A percentile compares a stretch with the other conserved stretches of the same genome.
phyloP scores from a whole-genome alignment of 345 rosid species.

The Citrus reticulata region DNA sequence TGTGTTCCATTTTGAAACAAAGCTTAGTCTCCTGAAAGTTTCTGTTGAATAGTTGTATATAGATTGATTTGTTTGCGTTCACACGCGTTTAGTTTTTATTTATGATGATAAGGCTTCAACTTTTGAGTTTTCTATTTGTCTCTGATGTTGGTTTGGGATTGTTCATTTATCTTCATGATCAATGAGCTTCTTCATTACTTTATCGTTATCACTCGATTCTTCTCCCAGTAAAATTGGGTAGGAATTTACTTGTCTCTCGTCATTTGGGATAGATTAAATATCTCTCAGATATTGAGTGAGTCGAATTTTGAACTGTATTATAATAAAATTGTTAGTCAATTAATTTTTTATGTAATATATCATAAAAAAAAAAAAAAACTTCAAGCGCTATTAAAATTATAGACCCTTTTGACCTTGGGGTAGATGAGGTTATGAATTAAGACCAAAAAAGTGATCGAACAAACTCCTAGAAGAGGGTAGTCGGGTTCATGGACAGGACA shows the following conservation, averaged over 20 bases:
- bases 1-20: too few species aligned
- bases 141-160: background rate
- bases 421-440: background rate
- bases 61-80: background rate
- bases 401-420: background rate
- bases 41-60: background rate
- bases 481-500: too few species aligned
- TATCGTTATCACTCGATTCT: accelerated
- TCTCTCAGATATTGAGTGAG: too few species aligned
- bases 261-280: too few species aligned
- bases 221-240: too few species aligned
- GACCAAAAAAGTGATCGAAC: background rate
- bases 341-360: too few species aligned
- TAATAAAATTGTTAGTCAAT: too few species aligned
- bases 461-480: too few species aligned
- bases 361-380: too few species aligned
- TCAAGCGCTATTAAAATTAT: background rate
- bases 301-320: too few species aligned
- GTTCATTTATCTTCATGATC: too few species aligned
- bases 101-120: background rate
- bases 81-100: background rate
- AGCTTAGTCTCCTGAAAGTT: too few species aligned
- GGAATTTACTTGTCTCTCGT: accelerated
- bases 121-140: background rate
- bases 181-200: background rate